Evolutionary conservation across 805 yeast species (phyloP).

Genomic region (Ogataea degrootiae): DNA sequence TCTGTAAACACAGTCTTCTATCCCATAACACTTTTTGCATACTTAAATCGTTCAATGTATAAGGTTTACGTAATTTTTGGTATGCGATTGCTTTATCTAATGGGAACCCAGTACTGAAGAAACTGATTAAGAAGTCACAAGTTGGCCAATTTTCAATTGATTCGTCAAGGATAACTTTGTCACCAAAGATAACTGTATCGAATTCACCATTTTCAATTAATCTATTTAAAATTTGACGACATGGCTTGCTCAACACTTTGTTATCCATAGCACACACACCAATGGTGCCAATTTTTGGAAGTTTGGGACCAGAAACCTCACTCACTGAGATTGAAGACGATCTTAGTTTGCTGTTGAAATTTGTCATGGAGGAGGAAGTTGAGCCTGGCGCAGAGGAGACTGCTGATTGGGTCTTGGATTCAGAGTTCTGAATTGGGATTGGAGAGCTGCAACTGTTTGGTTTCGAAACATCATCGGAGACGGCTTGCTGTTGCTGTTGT

Average conservation of each 20-base stretch:
- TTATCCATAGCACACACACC: conserved; percentile 99
- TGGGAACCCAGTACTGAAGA: conserved; percentile 96
- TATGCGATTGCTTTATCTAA: conserved; percentile 91
- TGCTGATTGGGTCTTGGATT: conserved; percentile 2
- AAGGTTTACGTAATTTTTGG: conserved; percentile 86
- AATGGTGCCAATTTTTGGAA: conserved; percentile 81
- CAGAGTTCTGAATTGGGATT: conserved; percentile 1
- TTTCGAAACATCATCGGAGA: no score
- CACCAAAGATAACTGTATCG: conserved; percentile 95
- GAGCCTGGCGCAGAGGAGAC: conserved; percentile 8
- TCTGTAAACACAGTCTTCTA: conserved; percentile 76
- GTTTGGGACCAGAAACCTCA: conserved; percentile 41
- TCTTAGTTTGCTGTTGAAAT: conserved; percentile 17
- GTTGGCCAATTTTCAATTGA: conserved; percentile 97
- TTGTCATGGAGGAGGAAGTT: conserved; percentile 11
- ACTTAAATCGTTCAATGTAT: conserved; percentile 77
- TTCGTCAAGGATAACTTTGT: conserved; percentile 93
- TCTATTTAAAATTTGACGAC: conserved; percentile 83
- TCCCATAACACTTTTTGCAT: conserved; percentile 98
- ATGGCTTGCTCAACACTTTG: conserved; percentile 92
- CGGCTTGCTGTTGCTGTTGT: neutral
- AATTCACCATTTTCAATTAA: conserved; percentile 91
- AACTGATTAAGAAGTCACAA: conserved; percentile 89
- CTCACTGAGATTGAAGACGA: conserved; percentile 32
- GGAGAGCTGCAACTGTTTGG: neutral